Percentiles rank a stretch among this genome's conserved stretches.
Evolutionary conservation across 768 basidiomycete genomes (phyloP).

Genomic region (Lenzites betulinus): DNA sequence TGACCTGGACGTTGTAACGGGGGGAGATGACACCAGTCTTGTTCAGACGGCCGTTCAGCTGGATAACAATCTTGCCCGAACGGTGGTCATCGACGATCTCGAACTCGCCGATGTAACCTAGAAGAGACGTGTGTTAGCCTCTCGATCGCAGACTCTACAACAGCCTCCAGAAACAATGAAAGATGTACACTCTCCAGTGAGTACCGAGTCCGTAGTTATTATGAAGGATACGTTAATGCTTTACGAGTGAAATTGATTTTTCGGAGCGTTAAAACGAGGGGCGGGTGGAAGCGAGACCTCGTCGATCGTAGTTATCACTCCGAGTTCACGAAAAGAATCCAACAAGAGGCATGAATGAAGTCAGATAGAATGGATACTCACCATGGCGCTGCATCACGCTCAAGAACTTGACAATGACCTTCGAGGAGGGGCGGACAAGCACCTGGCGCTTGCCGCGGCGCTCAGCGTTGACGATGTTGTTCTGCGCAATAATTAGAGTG

Average conservation of each 20-base stretch:
- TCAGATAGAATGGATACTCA: conserved; percentile 43
- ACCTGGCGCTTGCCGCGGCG: conserved; percentile 99
- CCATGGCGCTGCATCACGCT: conserved; percentile 99
- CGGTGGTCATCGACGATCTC: conserved; percentile 99
- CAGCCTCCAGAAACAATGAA: not conserved
- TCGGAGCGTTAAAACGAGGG: conserved; percentile 86
- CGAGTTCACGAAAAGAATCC: conserved; percentile 39
- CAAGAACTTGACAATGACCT: conserved; percentile 97
- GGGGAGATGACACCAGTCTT: conserved; percentile 99
- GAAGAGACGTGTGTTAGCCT: conserved; percentile 3
- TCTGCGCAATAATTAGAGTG: conserved; percentile 44
- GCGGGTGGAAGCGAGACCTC: conserved; percentile 60
- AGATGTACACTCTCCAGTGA: conserved; percentile 59
- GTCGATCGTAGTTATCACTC: conserved; percentile 87
- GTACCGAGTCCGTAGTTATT: conserved; percentile 42
- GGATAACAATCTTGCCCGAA: conserved; percentile 95
- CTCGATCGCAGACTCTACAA: too few relatives aligned
- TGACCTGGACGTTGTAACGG: conserved; percentile 94
- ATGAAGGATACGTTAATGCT: conserved; percentile 61
- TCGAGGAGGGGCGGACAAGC: conserved; percentile 94
- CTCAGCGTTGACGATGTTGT: conserved; percentile 99
- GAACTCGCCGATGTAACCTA: conserved; percentile 98
- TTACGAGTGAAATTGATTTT: conserved; percentile 55
- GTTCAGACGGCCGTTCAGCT: conserved; percentile 97
- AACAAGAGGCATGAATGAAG: not conserved